Conservation (phyloP, 306 rosid genomes). For the Canavalia ensiformis region DNA sequence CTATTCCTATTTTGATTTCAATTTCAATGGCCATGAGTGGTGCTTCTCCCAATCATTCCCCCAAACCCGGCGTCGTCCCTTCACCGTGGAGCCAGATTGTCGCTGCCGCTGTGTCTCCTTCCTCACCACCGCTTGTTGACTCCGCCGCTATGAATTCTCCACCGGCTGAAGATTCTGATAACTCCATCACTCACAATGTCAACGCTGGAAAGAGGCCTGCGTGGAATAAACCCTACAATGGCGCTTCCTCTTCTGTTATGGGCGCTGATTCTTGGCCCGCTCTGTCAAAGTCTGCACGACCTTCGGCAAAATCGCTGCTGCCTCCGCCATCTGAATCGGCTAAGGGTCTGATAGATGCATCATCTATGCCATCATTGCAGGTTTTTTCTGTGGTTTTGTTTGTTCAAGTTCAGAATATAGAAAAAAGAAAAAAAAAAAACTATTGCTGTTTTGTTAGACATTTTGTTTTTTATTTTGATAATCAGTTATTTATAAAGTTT, state of each 20-base stretch:
- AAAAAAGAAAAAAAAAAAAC: neutral
- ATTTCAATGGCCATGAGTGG: constrained; percentile 62
- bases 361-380: constrained; percentile 60
- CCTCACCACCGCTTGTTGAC: constrained; percentile 48
- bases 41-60: constrained; percentile 57
- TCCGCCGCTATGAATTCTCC: constrained; percentile 17
- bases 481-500: neutral
- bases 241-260: constrained; percentile 64
- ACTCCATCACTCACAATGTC: constrained; percentile 49
- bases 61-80: constrained; percentile 49
- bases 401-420: neutral
- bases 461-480: neutral
- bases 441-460: neutral
- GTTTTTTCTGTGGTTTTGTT: constrained; percentile 48
- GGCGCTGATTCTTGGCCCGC: constrained; percentile 94
- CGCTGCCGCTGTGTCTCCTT: constrained; percentile 41
- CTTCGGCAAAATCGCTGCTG: constrained; percentile 55
- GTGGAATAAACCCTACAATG: constrained; percentile 89
- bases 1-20: neutral
- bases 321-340: constrained; percentile 51
- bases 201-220: constrained; percentile 75
- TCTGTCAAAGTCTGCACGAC: constrained; percentile 67
- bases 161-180: constrained; percentile 59
- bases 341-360: constrained; percentile 53
- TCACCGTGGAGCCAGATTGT: constrained; percentile 80